phyloP scores from a whole-genome alignment of 495 filamentous ascomycete genomes.

The Neurospora cerealis region DNA sequence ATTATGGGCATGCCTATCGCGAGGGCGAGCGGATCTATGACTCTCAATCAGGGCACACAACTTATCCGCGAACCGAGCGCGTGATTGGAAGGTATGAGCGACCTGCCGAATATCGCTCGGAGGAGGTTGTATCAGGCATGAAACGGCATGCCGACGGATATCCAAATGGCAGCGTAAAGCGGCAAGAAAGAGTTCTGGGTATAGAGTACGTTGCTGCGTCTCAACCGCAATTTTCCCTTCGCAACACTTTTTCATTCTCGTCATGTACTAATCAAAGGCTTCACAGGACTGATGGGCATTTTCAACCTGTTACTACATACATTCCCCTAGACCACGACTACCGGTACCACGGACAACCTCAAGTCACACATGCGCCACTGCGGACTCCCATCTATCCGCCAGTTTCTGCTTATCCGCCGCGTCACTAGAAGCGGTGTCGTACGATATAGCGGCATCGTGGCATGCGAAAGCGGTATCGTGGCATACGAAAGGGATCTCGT shows the following conservation, averaged over 20 bases:
- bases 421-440: neutral
- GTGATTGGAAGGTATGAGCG: neutral
- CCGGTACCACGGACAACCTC: neutral
- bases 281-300: neutral
- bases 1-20: neutral
- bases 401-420: neutral
- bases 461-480: neutral
- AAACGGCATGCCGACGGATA: neutral
- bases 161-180: neutral
- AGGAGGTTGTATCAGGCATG: neutral
- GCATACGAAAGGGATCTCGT: neutral
- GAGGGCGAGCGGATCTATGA: neutral
- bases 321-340: neutral
- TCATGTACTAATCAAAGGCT: neutral
- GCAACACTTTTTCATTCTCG: neutral
- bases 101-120: neutral
- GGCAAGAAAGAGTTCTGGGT: slow-evolving; percentile 19
- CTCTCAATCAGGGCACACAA: neutral
- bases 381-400: neutral
- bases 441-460: neutral
- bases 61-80: neutral
- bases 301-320: neutral
- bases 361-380: neutral
- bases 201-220: slow-evolving; percentile 9
- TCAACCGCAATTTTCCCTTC: neutral